phyloP scores from a whole-genome alignment of 2,329 filamentous ascomycete genomes.

The Fusarium goolgardi region DNA sequence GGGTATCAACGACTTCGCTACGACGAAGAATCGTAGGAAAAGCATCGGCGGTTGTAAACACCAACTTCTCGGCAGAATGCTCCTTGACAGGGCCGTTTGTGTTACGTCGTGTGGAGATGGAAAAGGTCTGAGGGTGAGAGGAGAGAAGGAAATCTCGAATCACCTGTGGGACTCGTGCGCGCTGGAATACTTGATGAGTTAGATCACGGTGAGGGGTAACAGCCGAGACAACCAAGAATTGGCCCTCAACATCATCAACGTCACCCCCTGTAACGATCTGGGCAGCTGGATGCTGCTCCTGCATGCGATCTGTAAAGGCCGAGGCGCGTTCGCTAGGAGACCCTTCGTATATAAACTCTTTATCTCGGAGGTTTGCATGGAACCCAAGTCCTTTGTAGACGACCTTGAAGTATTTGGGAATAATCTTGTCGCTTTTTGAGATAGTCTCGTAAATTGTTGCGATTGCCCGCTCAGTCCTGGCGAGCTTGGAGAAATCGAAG shows the following conservation, averaged over 20 bases:
- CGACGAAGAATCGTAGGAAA: constrained; percentile 93
- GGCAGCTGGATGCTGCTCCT: constrained; percentile 87
- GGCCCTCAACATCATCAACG: constrained; percentile 86
- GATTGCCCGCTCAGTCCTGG: constrained; percentile 88
- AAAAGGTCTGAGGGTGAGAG: constrained; percentile 81
- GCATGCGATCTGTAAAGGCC: constrained; percentile 90
- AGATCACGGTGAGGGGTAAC: constrained; percentile 87
- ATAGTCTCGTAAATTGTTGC: constrained; percentile 92
- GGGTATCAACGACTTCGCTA: constrained; percentile 81
- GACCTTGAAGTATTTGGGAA: constrained; percentile 91
- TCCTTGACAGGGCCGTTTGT: constrained; percentile 76
- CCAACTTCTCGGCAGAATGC: constrained; percentile 83
- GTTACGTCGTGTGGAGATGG: constrained; percentile 77
- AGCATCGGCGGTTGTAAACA: constrained; percentile 84
- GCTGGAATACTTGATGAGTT: constrained; percentile 84
- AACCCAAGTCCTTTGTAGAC: constrained; percentile 91
- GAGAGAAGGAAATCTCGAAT: constrained; percentile 89
- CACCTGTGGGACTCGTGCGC: constrained; percentile 82
- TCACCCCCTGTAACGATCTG: constrained; percentile 78
- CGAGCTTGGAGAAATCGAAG: constrained; percentile 93
- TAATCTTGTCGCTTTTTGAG: constrained; percentile 80
- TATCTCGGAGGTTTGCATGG: constrained; percentile 81
- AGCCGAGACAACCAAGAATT: constrained; percentile 85
- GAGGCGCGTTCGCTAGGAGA: constrained; percentile 79
- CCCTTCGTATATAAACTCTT: constrained; percentile 92